phyloP scores from a whole-genome alignment of 192 early-diverging fungal genomes.

The Coemansia reversa region DNA sequence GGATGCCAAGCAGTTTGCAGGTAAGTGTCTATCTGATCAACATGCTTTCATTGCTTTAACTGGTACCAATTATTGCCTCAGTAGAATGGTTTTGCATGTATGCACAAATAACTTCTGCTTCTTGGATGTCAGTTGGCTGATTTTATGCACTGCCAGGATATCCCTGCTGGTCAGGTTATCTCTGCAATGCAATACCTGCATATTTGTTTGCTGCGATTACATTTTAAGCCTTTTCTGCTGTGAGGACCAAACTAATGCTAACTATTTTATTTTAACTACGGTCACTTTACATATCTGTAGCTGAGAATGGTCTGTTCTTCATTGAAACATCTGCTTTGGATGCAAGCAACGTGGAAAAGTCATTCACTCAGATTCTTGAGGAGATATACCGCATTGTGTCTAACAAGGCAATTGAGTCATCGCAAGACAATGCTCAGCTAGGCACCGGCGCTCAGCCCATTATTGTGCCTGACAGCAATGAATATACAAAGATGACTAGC shows the following conservation, averaged over 20 bases:
- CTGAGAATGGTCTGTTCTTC: conserved; percentile 92
- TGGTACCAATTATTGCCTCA: too few species aligned
- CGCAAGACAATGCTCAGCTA: conserved; percentile 66
- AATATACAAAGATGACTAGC: conserved; percentile 59
- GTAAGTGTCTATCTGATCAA: conserved; percentile 25
- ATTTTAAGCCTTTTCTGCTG: too few species aligned
- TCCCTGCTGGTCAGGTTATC: too few species aligned
- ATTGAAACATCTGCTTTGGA: conserved; percentile 99
- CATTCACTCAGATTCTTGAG: conserved; percentile 93
- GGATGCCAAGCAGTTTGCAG: conserved; percentile 96
- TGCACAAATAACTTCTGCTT: too few species aligned
- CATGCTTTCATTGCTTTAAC: too few species aligned
- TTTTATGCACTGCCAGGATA: too few species aligned
- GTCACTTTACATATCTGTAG: conserved; percentile 33
- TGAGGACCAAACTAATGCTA: neutral
- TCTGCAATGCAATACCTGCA: too few species aligned
- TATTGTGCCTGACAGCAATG: conserved; percentile 62
- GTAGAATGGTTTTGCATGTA: too few species aligned
- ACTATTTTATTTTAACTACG: neutral
- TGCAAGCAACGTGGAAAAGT: conserved; percentile 91
- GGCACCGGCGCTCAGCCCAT: conserved; percentile 67
- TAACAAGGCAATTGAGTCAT: conserved; percentile 90
- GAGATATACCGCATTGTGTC: conserved; percentile 95
- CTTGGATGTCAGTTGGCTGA: too few species aligned
- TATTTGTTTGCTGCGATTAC: too few species aligned